phyloP scores from a whole-genome alignment of 768 basidiomycete species.

The Tylopilus sp. region DNA sequence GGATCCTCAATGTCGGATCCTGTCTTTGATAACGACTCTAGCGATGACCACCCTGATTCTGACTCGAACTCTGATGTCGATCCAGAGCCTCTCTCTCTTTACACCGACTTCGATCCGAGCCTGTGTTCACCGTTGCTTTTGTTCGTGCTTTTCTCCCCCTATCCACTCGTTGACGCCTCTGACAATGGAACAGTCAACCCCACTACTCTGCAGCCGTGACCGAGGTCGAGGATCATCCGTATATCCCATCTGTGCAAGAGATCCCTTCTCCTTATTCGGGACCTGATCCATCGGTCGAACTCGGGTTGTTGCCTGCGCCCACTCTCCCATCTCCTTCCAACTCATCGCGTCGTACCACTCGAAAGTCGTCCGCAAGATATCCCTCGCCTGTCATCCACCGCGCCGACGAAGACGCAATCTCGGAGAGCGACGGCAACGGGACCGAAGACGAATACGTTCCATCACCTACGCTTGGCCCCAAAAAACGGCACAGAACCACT shows the following conservation, averaged over 20 bases:
- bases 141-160: slow-evolving; percentile 13
- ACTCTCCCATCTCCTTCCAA: not conserved
- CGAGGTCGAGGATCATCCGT: slow-evolving; percentile 12
- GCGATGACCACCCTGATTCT: slow-evolving; percentile 21
- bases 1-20: slow-evolving; percentile 18
- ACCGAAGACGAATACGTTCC: slow-evolving; percentile 47
- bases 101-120: slow-evolving; percentile 4
- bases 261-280: slow-evolving; percentile 2
- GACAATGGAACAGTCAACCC: slow-evolving; percentile 19
- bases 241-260: slow-evolving; percentile 9
- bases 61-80: slow-evolving; percentile 34
- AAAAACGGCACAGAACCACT: slow-evolving; percentile 32
- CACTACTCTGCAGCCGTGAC: slow-evolving; percentile 1
- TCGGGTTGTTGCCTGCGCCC: not conserved
- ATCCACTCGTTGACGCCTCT: slow-evolving; percentile 8
- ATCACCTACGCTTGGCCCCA: slow-evolving; percentile 30
- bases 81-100: slow-evolving; percentile 18
- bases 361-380: slow-evolving; percentile 4
- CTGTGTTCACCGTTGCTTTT: slow-evolving; percentile 20
- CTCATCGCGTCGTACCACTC: slow-evolving; percentile 11
- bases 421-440: slow-evolving; percentile 37
- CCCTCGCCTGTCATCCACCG: slow-evolving; percentile 2
- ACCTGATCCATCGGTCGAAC: not conserved
- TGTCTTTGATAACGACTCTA: slow-evolving; percentile 20
- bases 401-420: slow-evolving; percentile 30